These are phyloP conservation scores for Sinapis alba DNA, from an alignment of 441 rosid genomes.

Conservation along the genomic window DNA sequence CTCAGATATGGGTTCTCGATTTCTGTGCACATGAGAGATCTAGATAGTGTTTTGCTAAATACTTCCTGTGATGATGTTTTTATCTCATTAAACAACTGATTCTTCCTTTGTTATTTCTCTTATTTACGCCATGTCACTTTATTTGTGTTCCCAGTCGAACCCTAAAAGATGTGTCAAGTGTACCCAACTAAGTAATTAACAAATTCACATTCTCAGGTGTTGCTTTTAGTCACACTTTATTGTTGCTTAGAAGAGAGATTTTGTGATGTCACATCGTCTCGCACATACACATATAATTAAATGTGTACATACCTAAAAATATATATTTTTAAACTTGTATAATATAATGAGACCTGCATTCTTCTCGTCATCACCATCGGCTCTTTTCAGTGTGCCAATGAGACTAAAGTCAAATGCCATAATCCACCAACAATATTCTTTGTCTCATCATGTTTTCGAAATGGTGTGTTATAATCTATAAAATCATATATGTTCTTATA, in stretches of 20 bases:
- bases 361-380: slow-evolving; percentile 34
- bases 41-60: no score
- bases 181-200: slow-evolving; percentile 29
- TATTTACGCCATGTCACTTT: no score
- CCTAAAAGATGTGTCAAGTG: slow-evolving; percentile 3
- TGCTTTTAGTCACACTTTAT: slow-evolving; percentile 35
- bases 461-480: slow-evolving; percentile 8
- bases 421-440: slow-evolving; percentile 34
- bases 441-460: slow-evolving; percentile 33
- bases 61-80: no score
- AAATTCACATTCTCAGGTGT: slow-evolving; percentile 40
- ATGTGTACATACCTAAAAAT: not conserved
- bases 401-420: slow-evolving; percentile 40
- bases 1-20: no score
- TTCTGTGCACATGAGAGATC: no score
- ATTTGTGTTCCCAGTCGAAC: no score
- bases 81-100: no score
- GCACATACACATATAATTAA: slow-evolving; percentile 15
- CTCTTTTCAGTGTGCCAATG: slow-evolving; percentile 44
- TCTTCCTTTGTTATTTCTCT: no score
- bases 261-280: slow-evolving; percentile 42
- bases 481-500: not conserved
- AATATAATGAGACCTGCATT: slow-evolving; percentile 27
- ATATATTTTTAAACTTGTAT: not conserved
- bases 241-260: slow-evolving; percentile 27